phyloP scores from a whole-genome alignment of 345 rosid genomes.

The Ceriops zippeliana region DNA sequence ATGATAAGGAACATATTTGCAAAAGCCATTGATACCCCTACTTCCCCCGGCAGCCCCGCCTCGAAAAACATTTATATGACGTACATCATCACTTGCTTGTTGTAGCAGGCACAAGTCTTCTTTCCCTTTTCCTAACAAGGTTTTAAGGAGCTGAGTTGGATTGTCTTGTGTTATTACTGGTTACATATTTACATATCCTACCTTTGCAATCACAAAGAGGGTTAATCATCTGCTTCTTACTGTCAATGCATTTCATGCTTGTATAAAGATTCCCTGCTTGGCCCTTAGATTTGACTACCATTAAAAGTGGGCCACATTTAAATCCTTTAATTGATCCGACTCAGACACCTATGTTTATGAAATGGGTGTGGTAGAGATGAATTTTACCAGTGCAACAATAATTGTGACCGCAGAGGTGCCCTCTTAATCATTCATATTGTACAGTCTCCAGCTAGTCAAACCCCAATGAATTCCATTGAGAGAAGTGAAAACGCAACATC shows the following conservation, averaged over 20 bases:
- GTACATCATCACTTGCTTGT: background rate
- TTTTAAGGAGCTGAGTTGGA: background rate
- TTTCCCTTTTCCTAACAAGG: background rate
- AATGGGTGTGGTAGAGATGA: background rate
- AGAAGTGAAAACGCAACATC: background rate
- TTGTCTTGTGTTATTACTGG: background rate
- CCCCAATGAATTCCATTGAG: slow-evolving; percentile 2
- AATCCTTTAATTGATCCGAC: background rate
- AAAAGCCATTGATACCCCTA: too few relatives aligned
- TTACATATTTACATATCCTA: background rate
- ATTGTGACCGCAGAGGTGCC: too few relatives aligned
- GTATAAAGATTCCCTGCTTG: slow-evolving; percentile 9
- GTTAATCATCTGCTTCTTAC: background rate
- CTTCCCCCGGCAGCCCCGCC: too few relatives aligned
- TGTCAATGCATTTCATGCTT: background rate
- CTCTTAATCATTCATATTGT: background rate
- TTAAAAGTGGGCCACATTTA: slow-evolving; percentile 5
- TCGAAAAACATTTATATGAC: background rate
- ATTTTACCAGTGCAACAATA: too few relatives aligned
- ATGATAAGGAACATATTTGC: too few relatives aligned
- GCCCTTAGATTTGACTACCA: slow-evolving; percentile 7
- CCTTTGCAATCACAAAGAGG: too few relatives aligned
- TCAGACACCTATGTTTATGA: background rate
- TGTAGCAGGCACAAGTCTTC: background rate
- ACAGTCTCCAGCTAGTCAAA: slow-evolving; percentile 2